Evolutionary conservation across 2,329 filamentous ascomycete genomes (phyloP), one percentile per base, ranked within the genome.

Genomic region (Zarea fungicola): DNA sequence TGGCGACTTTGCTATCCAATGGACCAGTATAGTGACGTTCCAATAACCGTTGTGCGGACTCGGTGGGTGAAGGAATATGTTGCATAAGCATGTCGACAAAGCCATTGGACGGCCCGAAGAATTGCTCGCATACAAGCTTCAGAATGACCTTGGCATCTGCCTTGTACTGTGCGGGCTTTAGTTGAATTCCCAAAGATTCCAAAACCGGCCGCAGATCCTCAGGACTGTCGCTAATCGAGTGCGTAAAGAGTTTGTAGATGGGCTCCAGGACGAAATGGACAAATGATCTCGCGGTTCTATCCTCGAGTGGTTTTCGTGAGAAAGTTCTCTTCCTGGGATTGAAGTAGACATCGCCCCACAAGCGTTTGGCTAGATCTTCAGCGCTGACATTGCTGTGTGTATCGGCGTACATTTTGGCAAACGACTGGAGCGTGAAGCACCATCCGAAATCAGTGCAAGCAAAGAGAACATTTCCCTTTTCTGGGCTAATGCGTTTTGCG

Each of bases 391-490:
- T 85, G 6, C 87, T 83, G 65, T 92, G 96, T 42, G 80, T 89
- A 56, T 96, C 87, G 6, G 90, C 84, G 65, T 99, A 99, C 89
- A 96, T 95, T 66, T 89, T 91, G 11, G 93, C 87, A 63, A 99
- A 99, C 2, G 91, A 96, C 54, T 85, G 84, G 28, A 99, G 73
- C 0, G 91, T 97, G 65, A 99, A 96, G 66, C 89, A 95, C 93
- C 93, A 99, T 49, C 88, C 87, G 85, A 97, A 92, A 52, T 83
- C 86, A 42, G 87, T 89, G 66, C 89, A 96, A 1, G 92, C 88
- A 63, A 99, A 99, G 9, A 95, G 84, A n/a, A 99, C 93, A 63
- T 99, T 99, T 53, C 93, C 93, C 70, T 91, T 96, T 64, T 99
- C 93, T 0, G 93, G 93, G 57, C 92, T 97, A 54, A 99, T 69